Conservation (phyloP, 2,329 filamentous ascomycete species). For the Thielaviopsis euricoi region DNA sequence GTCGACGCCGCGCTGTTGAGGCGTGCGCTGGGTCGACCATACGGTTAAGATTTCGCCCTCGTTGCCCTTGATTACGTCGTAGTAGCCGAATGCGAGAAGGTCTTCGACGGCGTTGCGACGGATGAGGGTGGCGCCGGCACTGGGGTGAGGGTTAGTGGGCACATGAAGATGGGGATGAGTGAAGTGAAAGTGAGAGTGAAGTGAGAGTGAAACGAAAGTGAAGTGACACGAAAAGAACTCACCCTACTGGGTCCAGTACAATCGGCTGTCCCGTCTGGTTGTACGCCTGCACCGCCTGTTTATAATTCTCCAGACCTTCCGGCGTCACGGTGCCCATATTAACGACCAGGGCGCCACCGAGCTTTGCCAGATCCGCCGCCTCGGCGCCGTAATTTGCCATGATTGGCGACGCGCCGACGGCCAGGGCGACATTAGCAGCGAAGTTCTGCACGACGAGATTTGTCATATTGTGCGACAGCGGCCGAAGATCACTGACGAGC, state of each 20-base stretch:
- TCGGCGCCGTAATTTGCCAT: constrained; percentile 84
- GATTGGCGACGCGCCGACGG: constrained; percentile 75
- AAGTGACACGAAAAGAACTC: constrained; percentile 16
- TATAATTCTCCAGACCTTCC: constrained; percentile 54
- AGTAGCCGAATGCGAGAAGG: constrained; percentile 58
- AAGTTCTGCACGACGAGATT: constrained; percentile 90
- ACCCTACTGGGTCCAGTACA: constrained; percentile 79
- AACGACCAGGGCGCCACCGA: constrained; percentile 67
- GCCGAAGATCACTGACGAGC: constrained; percentile 44
- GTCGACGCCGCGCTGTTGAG: constrained; percentile 72
- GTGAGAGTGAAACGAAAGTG: not conserved
- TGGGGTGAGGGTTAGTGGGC: constrained; percentile 15
- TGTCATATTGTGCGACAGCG: constrained; percentile 91
- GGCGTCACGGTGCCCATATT: constrained; percentile 90
- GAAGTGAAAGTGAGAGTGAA: not conserved
- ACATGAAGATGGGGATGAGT: not conserved
- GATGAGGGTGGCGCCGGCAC: constrained; percentile 62
- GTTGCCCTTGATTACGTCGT: constrained; percentile 87
- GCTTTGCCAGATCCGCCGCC: constrained; percentile 59
- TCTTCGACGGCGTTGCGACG: constrained; percentile 54
- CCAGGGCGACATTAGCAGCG: constrained; percentile 75
- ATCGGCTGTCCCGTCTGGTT: constrained; percentile 61
- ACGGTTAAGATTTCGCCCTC: constrained; percentile 72
- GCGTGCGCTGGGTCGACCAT: constrained; percentile 23
- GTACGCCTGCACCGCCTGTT: constrained; percentile 62